phyloP scores from a whole-genome alignment of 2,329 filamentous ascomycete genomes.

The Cadophora malorum region DNA sequence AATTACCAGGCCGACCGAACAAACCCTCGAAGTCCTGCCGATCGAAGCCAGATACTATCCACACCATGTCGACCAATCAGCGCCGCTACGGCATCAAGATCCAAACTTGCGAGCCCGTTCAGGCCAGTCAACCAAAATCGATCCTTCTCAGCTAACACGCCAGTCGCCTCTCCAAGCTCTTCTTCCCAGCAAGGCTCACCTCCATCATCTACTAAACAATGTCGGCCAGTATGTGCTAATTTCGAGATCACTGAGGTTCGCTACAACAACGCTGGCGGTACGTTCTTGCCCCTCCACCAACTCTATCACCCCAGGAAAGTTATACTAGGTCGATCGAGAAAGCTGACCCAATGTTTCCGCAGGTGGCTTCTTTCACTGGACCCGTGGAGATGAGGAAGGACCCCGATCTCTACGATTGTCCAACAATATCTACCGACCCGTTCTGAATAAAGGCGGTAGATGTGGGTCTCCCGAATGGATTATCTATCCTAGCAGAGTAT shows the following conservation, averaged over 20 bases:
- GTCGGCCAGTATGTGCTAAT: not conserved
- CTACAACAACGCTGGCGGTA: not conserved
- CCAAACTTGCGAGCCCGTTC: not conserved
- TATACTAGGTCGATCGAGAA: not conserved
- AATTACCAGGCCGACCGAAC: not conserved
- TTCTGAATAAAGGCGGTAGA: not conserved
- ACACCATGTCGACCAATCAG: not conserved
- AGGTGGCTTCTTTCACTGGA: not conserved
- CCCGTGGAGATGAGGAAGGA: not conserved
- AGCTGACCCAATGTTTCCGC: not conserved
- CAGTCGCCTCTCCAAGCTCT: not conserved
- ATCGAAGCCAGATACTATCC: not conserved
- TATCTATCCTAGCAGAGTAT: not conserved
- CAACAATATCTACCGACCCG: not conserved
- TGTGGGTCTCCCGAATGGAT: not conserved
- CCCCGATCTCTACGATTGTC: not conserved
- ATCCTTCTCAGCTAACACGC: not conserved
- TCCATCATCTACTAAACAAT: not conserved
- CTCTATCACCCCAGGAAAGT: not conserved
- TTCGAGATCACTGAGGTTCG: slow-evolving; percentile 4
- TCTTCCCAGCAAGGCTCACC: not conserved
- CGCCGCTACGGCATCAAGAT: not conserved
- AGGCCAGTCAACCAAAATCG: not conserved
- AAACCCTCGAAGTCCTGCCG: not conserved
- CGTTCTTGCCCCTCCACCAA: not conserved